A percentile compares a stretch with the other conserved stretches of the same genome.
These are phyloP conservation scores for Parathielavia appendiculata DNA, from an alignment of 495 filamentous ascomycete genomes.

Conservation along the genomic window DNA sequence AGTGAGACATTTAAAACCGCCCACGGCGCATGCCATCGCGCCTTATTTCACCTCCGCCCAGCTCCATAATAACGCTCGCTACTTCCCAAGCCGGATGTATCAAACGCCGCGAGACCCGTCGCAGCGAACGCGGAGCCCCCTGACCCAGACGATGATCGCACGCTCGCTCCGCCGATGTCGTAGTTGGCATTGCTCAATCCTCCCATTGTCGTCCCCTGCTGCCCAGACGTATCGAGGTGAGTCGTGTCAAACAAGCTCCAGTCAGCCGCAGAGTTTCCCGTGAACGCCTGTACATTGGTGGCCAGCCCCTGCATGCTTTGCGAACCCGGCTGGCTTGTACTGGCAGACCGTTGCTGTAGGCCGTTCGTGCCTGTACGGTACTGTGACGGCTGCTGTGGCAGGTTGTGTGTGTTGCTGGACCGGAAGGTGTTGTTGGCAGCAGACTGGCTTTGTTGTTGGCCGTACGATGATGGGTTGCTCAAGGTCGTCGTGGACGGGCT, in stretches of 20 bases:
- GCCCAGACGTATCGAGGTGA: slow-evolving; percentile 34
- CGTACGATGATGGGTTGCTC: slow-evolving; percentile 30
- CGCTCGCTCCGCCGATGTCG: slow-evolving; percentile 15
- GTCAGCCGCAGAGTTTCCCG: slow-evolving; percentile 25
- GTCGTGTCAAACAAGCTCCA: slow-evolving; percentile 38
- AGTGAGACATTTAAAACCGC: background rate
- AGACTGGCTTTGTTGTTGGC: slow-evolving; percentile 38
- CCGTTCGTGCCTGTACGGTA: slow-evolving; percentile 24
- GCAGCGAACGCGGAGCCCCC: slow-evolving; percentile 20
- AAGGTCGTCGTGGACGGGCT: slow-evolving; percentile 20
- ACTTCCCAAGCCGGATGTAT: slow-evolving; percentile 22
- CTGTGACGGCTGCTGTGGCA: slow-evolving; percentile 37
- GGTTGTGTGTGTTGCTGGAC: slow-evolving; percentile 28
- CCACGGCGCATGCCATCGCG: background rate
- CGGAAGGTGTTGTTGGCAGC: slow-evolving; percentile 33
- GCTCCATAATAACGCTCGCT: slow-evolving; percentile 25
- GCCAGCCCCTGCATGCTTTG: slow-evolving; percentile 26
- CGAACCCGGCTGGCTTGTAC: slow-evolving; percentile 20
- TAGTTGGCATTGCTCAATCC: slow-evolving; percentile 24
- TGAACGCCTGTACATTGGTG: slow-evolving; percentile 22
- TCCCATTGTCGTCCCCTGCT: slow-evolving; percentile 19
- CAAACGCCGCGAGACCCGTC: slow-evolving; percentile 23
- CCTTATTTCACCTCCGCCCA: slow-evolving; percentile 16
- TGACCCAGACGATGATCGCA: slow-evolving; percentile 18
- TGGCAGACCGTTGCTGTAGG: slow-evolving; percentile 24